A percentile compares a stretch with the other conserved stretches of the same genome.
These are phyloP conservation scores for Saccharomycopsis crataegensis DNA, from an alignment of 1,139 yeast species.

Conservation along the genomic window DNA sequence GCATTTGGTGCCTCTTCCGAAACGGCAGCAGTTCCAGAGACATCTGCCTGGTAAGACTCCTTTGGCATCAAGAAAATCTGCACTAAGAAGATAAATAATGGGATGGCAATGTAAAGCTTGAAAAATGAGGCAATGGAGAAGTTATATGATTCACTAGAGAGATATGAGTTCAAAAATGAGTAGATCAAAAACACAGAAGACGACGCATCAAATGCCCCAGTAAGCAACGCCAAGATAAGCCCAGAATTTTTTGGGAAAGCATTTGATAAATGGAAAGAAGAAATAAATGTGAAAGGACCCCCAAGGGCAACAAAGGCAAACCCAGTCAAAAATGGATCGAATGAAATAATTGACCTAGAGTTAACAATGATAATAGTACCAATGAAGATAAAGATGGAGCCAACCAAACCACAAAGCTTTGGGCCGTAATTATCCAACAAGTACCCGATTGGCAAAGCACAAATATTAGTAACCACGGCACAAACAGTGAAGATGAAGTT, in stretches of 20 bases:
- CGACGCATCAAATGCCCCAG: constrained; percentile 76
- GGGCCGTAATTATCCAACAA: constrained; percentile 78
- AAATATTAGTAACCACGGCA: constrained; percentile 79
- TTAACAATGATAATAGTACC: constrained; percentile 45
- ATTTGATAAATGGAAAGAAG: constrained; percentile 73
- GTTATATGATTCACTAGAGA: constrained; percentile 21
- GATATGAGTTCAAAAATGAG: constrained; percentile 34
- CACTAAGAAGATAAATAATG: constrained; percentile 63
- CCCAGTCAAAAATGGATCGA: constrained; percentile 61
- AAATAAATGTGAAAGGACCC: constrained; percentile 76
- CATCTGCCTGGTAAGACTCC: constrained; percentile 56
- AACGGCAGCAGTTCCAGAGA: background rate
- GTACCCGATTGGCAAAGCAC: constrained; percentile 76
- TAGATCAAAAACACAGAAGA: constrained; percentile 67
- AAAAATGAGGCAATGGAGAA: constrained; percentile 50
- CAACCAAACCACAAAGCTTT: constrained; percentile 64
- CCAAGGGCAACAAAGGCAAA: constrained; percentile 66
- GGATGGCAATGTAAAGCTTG: constrained; percentile 58
- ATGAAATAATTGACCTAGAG: constrained; percentile 23
- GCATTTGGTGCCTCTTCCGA: background rate
- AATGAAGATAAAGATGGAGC: constrained; percentile 46
- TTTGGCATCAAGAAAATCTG: constrained; percentile 76
- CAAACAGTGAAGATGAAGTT: constrained; percentile 80
- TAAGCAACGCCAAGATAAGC: constrained; percentile 57
- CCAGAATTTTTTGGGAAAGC: constrained; percentile 69